These are phyloP conservation scores for Aspergillus quadricinctus DNA, from an alignment of 2,329 filamentous ascomycete species.

Conservation along the genomic window DNA sequence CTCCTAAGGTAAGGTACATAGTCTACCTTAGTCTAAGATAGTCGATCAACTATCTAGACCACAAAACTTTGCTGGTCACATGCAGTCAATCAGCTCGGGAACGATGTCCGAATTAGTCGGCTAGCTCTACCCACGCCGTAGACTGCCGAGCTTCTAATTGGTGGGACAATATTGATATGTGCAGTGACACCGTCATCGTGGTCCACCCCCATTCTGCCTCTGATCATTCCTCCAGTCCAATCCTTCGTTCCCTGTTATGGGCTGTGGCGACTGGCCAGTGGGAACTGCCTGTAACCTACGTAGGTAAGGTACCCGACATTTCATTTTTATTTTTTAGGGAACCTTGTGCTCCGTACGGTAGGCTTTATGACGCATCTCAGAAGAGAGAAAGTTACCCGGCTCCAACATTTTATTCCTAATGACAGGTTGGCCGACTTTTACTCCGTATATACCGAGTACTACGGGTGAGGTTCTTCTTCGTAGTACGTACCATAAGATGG, in stretches of 20 bases:
- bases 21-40: not conserved
- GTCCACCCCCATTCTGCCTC: slow-evolving; percentile 21
- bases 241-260: slow-evolving; percentile 4
- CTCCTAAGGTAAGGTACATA: not conserved
- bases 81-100: slow-evolving; percentile 20
- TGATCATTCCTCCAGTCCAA: slow-evolving; percentile 14
- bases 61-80: slow-evolving; percentile 30
- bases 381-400: not conserved
- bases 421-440: not conserved
- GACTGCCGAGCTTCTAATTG: slow-evolving; percentile 25
- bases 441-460: not conserved
- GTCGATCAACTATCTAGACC: not conserved
- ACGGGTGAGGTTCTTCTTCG: not conserved
- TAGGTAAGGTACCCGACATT: not conserved
- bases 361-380: not conserved
- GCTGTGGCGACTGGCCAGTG: not conserved
- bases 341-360: not conserved
- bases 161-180: slow-evolving; percentile 22
- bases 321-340: not conserved
- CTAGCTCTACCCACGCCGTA: slow-evolving; percentile 11
- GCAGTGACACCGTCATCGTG: slow-evolving; percentile 20
- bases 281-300: not conserved
- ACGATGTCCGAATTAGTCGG: slow-evolving; percentile 13
- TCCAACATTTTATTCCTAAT: not conserved
- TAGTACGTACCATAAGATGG: not conserved